A percentile compares a stretch with the other conserved stretches of the same genome.
Conservation (phyloP, 2,329 filamentous ascomycete genomes). For the Stachybotrys echinatus region DNA sequence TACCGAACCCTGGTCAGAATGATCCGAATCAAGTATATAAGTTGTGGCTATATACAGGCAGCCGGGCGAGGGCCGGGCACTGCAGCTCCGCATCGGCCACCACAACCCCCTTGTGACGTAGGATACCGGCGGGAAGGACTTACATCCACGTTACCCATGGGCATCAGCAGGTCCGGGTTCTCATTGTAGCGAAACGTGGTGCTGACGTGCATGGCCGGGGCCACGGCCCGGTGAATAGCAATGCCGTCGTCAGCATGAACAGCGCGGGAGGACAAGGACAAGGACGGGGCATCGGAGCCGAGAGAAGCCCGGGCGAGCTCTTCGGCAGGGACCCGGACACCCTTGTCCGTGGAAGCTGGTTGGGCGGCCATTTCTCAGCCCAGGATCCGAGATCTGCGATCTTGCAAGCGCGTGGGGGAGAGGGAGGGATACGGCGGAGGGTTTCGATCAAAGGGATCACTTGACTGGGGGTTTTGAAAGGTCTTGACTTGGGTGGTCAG, state of each 20-base stretch:
- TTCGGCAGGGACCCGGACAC: slow-evolving; percentile 5
- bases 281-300: background rate
- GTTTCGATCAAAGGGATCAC: no score
- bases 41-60: background rate
- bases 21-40: background rate
- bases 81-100: no score
- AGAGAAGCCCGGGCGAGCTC: slow-evolving; percentile 10
- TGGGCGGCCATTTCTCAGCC: background rate
- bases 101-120: no score
- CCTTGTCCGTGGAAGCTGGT: background rate
- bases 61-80: background rate
- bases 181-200: slow-evolving; percentile 82
- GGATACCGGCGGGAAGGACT: no score
- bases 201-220: slow-evolving; percentile 83
- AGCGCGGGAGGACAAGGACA: slow-evolving; percentile 61
- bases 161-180: slow-evolving; percentile 60
- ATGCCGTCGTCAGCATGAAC: slow-evolving; percentile 79
- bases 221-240: slow-evolving; percentile 71
- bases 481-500: no score
- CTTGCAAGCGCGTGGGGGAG: no score
- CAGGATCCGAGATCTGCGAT: no score
- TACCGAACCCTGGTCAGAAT: background rate
- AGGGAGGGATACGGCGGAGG: background rate
- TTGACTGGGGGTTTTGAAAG: no score
- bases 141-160: slow-evolving; percentile 51